Evolutionary conservation across 2,329 filamentous ascomycete genomes (phyloP), one percentile per base, ranked within the genome.

Genomic region (Phaeophleospora eucalypticola): DNA sequence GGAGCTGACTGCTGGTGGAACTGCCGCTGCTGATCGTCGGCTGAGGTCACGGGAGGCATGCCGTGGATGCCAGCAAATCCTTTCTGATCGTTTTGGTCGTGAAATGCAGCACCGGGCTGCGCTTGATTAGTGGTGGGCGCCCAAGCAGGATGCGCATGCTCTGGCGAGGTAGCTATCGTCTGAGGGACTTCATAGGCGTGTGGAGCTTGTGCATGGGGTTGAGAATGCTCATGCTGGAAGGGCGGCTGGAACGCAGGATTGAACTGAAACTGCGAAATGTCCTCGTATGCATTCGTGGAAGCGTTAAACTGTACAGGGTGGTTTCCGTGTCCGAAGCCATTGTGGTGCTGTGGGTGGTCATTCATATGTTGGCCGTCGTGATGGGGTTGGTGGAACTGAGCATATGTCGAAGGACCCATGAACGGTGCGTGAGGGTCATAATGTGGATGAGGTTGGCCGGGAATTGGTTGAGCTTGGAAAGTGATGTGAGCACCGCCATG

Each of bases 401-500:
- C 45, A 17, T 49, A 51, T 18, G 36, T 34, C 8, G 46, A 41
- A 14, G 36, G 43, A 35, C 54, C 46, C n/a, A 41, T 10, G 16
- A 41, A 24, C 17, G 44, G 19, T 3, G 36, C 18, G 10, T 43
- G 51, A 9, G 41, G 34, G 14, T 39, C 48, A 10, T 17, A 15
- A 16, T 38, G 37, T 18, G 20, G 33, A 29, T 6, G 24, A 12
- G 24, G 24, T 18, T 43, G 34, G 10, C 24, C 27, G 7, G 42
- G 18, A 14, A 39, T 18, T 3, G 36, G 38, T 15, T 38, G 38
- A 15, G 62, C 60, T 35, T 65, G 65, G 48, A 67, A 68, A 18
- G 61, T 63, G 44, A 68, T 67, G 34, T 66, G 59, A 1, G 64
- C 62, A 24, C 58, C 61, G 10, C 64, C 65, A 75, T 73, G 46